phyloP scores from a whole-genome alignment of 192 early-diverging fungal genomes.

The Coemansia sp. region DNA sequence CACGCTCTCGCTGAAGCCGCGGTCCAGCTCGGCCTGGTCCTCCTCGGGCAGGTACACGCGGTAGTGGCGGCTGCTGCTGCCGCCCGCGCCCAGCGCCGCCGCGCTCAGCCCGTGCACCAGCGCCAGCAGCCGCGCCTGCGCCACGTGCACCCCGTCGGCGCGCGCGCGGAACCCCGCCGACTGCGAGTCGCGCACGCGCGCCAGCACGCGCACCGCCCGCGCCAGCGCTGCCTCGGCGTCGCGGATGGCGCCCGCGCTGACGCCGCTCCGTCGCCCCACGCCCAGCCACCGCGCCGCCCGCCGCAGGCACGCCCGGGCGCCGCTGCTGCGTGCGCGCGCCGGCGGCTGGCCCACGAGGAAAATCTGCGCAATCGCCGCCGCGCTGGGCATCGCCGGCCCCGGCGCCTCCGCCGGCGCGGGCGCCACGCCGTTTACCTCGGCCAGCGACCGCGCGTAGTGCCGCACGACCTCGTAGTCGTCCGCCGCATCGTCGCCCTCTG shows the following conservation, averaged over 20 bases:
- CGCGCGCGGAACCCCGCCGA: conserved; percentile 44
- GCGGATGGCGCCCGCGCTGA: neutral
- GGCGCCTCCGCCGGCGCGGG: neutral
- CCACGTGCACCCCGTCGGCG: conserved; percentile 63
- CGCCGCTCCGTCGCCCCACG: neutral
- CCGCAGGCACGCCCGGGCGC: conserved; percentile 12
- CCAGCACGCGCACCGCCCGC: conserved; percentile 26
- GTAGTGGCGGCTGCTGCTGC: conserved; percentile 57
- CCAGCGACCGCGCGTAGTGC: neutral
- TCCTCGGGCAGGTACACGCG: conserved; percentile 64
- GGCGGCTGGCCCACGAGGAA: conserved; percentile 44
- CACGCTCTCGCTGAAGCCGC: conserved; percentile 72
- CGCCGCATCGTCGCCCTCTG: too few species aligned
- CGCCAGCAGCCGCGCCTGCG: conserved; percentile 60
- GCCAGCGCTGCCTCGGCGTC: conserved; percentile 37
- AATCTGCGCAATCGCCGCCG: conserved; percentile 33
- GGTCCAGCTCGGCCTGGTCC: conserved; percentile 70
- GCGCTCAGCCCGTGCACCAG: conserved; percentile 58
- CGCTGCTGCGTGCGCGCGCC: neutral
- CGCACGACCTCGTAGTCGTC: neutral
- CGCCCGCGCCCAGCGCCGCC: conserved; percentile 44
- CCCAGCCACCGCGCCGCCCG: conserved; percentile 26
- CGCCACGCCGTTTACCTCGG: neutral
- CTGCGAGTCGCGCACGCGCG: conserved; percentile 21
- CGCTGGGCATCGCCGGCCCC: conserved; percentile 14